Percentiles rank a stretch among this genome's conserved stretches.
Evolutionary conservation across 306 rosid species (phyloP).

Genomic region (Abrus pulchellus): DNA sequence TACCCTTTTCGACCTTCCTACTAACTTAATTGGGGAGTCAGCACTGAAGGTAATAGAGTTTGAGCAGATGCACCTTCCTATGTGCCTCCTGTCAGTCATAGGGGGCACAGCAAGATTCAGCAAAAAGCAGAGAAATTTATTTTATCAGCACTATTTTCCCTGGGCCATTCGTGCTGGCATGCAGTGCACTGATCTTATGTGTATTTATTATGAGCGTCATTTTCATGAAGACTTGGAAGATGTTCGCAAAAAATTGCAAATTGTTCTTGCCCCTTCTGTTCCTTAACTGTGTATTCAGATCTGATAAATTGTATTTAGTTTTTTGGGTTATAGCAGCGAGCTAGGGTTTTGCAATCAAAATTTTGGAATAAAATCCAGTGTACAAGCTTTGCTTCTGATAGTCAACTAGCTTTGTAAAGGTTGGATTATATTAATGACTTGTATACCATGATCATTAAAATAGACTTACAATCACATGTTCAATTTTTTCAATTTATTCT

Average conservation of each 20-base stretch:
- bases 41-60: constrained; percentile 91
- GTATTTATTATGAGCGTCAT: constrained; percentile 83
- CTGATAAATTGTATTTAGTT: constrained; percentile 15
- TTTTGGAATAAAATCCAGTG: constrained; percentile 27
- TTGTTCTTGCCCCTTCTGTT: constrained; percentile 70
- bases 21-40: constrained; percentile 92
- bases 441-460: neutral
- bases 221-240: constrained; percentile 86
- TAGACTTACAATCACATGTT: neutral
- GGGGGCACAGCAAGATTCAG: constrained; percentile 56
- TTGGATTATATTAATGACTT: constrained; percentile 10
- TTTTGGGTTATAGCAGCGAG: neutral
- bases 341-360: neutral
- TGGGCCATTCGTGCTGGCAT: constrained; percentile 90
- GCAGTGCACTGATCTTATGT: constrained; percentile 86
- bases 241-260: constrained; percentile 78
- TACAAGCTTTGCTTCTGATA: constrained; percentile 6
- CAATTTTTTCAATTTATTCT: neutral
- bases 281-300: constrained; percentile 47
- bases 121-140: constrained; percentile 78
- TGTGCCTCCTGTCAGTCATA: constrained; percentile 37
- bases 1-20: constrained; percentile 85
- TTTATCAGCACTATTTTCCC: constrained; percentile 85
- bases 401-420: neutral
- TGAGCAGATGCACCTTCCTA: constrained; percentile 90